Base-by-base conservation (phyloP, 495 filamentous ascomycete species). In the Penicillium waksmanii region DNA sequence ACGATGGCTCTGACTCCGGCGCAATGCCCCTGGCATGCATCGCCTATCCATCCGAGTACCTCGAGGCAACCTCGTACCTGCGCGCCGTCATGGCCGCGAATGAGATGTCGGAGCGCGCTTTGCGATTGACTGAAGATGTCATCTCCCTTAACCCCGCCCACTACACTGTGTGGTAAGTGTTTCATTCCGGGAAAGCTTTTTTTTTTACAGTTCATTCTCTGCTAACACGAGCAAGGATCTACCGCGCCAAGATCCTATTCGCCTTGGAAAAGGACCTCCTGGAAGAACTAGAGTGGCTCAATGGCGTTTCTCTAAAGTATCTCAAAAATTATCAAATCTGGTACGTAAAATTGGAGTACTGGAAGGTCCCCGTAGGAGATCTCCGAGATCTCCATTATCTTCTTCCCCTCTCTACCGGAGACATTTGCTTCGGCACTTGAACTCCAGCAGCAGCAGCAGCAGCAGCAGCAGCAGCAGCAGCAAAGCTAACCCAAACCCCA, bases 301-400 rank as follows among this genome's bases (percentile, higher is more conserved):
- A 97, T 67, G 77, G 81, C 2, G 82, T 96, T 17, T 88, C 95
- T 4, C 75, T 96, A 44, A 82, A 84, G 25, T 87, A 96, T 66
- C 84, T 94, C 66, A 98, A 98, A 72, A 98, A 98, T 72, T 98
- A 97, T 75, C 95, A 98, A 72, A 98, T 98, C 69, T 98, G 95
- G 82, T 85, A 74, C 17, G 54, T 57, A 33, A 21, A 6, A 19
- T 31, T 31, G 27, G 27, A 31, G 27, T 31, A 31, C 8, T 31
- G 8, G n/a, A n/a, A n/a, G n/a, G n/a, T n/a, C n/a, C 40, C 1
- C 18, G n/a, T 13, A 40, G 36, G 11, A n/a, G 36, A 15, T 40
- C 36, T 40, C 15, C 51, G 18, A 36, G 27, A 31, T 31, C 27
- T 11, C 51, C 10, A 3, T 11, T n/a, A 38, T 21, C 10, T 34